Conservation (phyloP, 169 alveolate genomes). For the Cryptosporidium felis region DNA sequence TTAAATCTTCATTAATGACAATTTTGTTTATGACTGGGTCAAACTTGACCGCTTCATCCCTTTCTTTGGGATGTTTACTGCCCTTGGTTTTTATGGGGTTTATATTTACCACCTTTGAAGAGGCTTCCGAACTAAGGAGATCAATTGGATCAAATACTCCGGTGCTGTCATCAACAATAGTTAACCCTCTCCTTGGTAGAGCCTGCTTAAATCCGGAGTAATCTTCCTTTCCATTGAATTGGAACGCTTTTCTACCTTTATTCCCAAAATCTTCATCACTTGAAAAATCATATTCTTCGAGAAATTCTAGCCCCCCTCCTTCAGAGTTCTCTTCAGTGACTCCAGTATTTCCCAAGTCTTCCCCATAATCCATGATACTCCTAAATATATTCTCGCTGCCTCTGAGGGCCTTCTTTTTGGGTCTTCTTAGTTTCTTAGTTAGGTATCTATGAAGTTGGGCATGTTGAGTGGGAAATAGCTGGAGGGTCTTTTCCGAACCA, state of each 20-base stretch:
- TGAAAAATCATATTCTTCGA: background rate
- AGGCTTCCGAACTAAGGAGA: constrained; percentile 53
- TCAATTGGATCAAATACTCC: constrained; percentile 24
- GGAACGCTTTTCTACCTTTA: background rate
- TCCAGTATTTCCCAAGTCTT: too few species aligned
- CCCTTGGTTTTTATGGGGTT: background rate
- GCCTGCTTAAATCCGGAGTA: background rate
- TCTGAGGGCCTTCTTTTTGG: background rate
- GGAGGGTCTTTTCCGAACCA: constrained; percentile 11
- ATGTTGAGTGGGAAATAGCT: constrained; percentile 36
- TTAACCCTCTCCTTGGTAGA: background rate
- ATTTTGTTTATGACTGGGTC: constrained; percentile 12
- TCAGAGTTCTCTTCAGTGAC: too few species aligned
- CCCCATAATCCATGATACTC: background rate
- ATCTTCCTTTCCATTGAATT: background rate
- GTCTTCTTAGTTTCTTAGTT: background rate
- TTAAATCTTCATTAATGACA: background rate
- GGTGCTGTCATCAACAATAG: constrained; percentile 5
- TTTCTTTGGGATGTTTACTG: background rate
- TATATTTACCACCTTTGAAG: background rate
- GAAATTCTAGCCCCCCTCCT: too few species aligned
- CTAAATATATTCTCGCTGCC: background rate
- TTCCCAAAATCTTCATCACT: background rate
- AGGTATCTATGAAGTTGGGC: constrained; percentile 24
- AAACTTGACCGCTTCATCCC: constrained; percentile 17